Base-by-base conservation (phyloP, 2,329 filamentous ascomycete genomes). In the Alternaria gansuensis region DNA sequence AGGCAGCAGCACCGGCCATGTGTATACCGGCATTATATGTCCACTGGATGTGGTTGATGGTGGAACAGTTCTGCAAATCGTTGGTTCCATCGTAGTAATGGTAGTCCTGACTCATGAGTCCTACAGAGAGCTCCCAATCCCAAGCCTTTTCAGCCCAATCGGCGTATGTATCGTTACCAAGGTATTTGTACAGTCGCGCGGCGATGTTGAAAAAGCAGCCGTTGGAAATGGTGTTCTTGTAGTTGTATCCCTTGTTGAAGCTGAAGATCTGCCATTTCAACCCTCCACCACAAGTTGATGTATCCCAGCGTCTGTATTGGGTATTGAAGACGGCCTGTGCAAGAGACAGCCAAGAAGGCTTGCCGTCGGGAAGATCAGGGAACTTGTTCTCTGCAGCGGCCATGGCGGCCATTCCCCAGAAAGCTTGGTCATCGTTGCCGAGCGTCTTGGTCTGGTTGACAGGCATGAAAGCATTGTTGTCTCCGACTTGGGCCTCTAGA, bases 151-250 rank as follows among this genome's bases (percentile, higher is more conserved):
- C 75, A 3, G 89, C 89, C 89, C 89, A 92, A 11, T 88, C 82
- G 21, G 59, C 57, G 40, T 79, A 79, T 5, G 75, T 76, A 4
- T 83, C 72, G 70, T 90, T 89, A 13, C 85, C 86, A 0, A 88
- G 90, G 56, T 87, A 88, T 54, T 89, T 86, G 37, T 88, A 90
- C 9, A 94, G 83, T 26, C 91, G 88, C 0, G 92, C 88, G 3
- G 90, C 88, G 28, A 96, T 84, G 76, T 94, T 90, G 78, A 96
- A 93, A 76, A 96, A 88, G 29, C 88, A 89, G 34, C 90, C 91
- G 76, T 95, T 95, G 62, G 88, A 88, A 67, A 93, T 86, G 23
- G 88, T 85, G 79, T 94, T 94, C 77, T 93, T 95, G 84, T 96
- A 95, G 69, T 87, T 84, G 75, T 93, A 88, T 17, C 92, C 92